These are phyloP conservation scores for Boletus edulis DNA, from an alignment of 768 basidiomycete species.

Conservation along the genomic window DNA sequence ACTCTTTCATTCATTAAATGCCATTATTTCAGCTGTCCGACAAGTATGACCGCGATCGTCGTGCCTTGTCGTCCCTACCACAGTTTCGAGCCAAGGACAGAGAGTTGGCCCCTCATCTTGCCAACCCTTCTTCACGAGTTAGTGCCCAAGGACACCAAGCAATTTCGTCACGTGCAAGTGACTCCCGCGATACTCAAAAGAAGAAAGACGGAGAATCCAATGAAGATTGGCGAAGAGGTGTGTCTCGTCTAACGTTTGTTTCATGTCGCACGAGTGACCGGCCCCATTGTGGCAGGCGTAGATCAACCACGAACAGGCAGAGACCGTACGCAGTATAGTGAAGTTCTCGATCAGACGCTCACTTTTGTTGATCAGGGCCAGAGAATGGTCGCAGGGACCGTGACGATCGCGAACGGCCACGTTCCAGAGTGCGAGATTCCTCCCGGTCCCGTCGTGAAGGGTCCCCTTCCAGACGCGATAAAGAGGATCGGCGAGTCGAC, in stretches of 20 bases:
- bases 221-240: conserved; percentile 87
- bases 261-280: neutral
- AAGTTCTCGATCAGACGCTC: neutral
- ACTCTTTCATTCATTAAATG: neutral
- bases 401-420: conserved; percentile 61
- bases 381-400: conserved; percentile 56
- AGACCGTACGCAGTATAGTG: conserved; percentile 49
- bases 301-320: conserved; percentile 51
- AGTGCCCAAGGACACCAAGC: conserved; percentile 33
- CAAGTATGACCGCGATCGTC: conserved; percentile 81
- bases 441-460: conserved; percentile 60
- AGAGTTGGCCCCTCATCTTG: conserved; percentile 61
- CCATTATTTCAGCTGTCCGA: conserved; percentile 65
- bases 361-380: conserved; percentile 36
- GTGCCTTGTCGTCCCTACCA: conserved; percentile 49
- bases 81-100: conserved; percentile 62
- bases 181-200: conserved; percentile 58
- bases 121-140: conserved; percentile 41
- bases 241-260: conserved; percentile 19
- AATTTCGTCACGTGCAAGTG: conserved; percentile 49
- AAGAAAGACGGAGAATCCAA: conserved; percentile 71
- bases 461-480: conserved; percentile 52
- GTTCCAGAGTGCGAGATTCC: conserved; percentile 62
- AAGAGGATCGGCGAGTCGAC: conserved; percentile 36
- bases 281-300: conserved; percentile 32